These are phyloP conservation scores for Gossypium anomalum DNA, from an alignment of 345 rosid species.

Conservation along the genomic window DNA sequence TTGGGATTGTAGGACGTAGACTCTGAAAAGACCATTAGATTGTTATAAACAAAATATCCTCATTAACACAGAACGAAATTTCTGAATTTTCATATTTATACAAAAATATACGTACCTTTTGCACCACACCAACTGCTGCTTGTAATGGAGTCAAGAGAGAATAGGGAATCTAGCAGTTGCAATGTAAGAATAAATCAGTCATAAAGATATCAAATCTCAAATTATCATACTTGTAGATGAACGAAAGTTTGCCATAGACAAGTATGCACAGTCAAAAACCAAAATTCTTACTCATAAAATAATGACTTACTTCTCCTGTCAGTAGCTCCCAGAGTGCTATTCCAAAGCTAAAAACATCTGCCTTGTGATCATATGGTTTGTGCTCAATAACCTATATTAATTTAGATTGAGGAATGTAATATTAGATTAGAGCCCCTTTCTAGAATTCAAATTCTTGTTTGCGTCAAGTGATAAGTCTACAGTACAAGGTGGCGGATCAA, in stretches of 20 bases:
- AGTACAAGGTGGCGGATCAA: background rate
- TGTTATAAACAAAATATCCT: background rate
- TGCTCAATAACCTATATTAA: slow-evolving; percentile 86
- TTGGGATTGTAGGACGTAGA: slow-evolving; percentile 78
- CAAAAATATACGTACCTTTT: slow-evolving; percentile 47
- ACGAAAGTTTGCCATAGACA: background rate
- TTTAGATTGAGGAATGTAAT: slow-evolving; percentile 7
- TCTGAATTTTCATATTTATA: slow-evolving; percentile 11
- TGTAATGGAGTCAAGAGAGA: slow-evolving; percentile 73
- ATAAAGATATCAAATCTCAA: background rate
- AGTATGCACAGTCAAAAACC: slow-evolving; percentile 12
- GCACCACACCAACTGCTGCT: slow-evolving; percentile 94
- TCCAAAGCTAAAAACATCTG: slow-evolving; percentile 89
- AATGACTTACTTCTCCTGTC: slow-evolving; percentile 73
- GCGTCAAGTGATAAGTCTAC: background rate
- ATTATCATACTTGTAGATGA: background rate
- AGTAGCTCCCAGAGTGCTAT: slow-evolving; percentile 91
- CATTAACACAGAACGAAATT: background rate
- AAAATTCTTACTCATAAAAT: slow-evolving; percentile 3
- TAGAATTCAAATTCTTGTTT: background rate
- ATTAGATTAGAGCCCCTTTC: background rate
- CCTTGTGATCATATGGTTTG: slow-evolving; percentile 83
- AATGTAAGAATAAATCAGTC: slow-evolving; percentile 9
- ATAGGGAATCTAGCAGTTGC: slow-evolving; percentile 66
- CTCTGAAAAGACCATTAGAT: slow-evolving; percentile 30